phyloP scores from a whole-genome alignment of 768 basidiomycete genomes.

The Phanerodontia chrysosporium region DNA sequence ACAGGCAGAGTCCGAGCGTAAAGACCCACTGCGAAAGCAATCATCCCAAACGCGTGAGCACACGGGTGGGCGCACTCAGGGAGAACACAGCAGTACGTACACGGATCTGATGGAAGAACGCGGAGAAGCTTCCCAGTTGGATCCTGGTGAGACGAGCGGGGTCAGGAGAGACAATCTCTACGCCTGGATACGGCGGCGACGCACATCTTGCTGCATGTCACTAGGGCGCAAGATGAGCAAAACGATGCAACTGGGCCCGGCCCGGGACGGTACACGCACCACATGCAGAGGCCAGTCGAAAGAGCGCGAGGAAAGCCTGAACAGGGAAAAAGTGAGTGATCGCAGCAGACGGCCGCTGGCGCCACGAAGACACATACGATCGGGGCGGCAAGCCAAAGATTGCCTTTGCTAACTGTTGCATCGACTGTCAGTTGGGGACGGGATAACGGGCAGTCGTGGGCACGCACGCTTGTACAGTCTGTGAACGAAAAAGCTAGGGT shows the following conservation, averaged over 20 bases:
- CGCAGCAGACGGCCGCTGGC: too few species aligned
- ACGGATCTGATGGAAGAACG: constrained; percentile 16
- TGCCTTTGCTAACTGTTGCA: constrained; percentile 20
- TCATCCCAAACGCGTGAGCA: background rate
- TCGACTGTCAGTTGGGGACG: background rate
- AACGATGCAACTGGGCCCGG: background rate
- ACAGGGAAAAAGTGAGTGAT: background rate
- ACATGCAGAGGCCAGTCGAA: constrained; percentile 9
- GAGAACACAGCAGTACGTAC: constrained; percentile 7
- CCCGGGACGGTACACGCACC: background rate
- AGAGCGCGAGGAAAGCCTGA: constrained; percentile 8
- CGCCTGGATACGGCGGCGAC: background rate
- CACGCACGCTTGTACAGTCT: constrained; percentile 20
- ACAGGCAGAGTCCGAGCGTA: constrained; percentile 22
- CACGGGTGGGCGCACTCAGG: background rate
- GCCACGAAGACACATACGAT: constrained; percentile 6
- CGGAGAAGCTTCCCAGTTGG: constrained; percentile 15
- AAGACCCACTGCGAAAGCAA: constrained; percentile 22
- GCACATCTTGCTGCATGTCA: constrained; percentile 7
- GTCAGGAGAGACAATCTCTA: background rate
- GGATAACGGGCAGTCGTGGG: too few species aligned
- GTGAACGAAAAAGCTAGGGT: constrained; percentile 23
- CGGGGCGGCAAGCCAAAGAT: constrained; percentile 9
- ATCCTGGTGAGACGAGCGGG: constrained; percentile 6
- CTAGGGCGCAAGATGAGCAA: background rate